phyloP scores from a whole-genome alignment of 176 grass and related monocot species.

The Melocanna baccifera region DNA sequence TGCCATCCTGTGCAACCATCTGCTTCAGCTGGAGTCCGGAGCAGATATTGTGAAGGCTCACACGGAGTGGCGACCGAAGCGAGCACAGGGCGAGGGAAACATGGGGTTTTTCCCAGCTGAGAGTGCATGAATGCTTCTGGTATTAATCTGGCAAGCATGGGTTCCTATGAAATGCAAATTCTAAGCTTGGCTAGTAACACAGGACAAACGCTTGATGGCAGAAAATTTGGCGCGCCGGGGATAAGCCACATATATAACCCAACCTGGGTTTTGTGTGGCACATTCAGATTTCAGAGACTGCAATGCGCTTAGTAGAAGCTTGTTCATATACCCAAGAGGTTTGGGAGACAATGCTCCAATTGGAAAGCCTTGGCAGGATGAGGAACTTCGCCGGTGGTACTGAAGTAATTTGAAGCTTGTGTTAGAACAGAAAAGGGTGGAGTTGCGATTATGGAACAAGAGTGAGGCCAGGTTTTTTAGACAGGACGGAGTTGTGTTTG shows the following conservation, averaged over 20 bases:
- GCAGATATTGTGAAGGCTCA: constrained; percentile 78
- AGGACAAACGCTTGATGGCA: background rate
- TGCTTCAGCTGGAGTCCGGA: constrained; percentile 79
- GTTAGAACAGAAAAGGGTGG: background rate
- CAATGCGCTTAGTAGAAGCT: background rate
- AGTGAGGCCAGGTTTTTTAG: background rate
- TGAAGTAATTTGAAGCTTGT: background rate
- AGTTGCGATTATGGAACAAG: background rate
- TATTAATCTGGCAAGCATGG: constrained; percentile 24
- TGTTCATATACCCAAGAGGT: background rate
- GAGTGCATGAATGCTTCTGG: constrained; percentile 30
- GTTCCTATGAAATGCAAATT: constrained; percentile 12
- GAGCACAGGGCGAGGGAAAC: constrained; percentile 39
- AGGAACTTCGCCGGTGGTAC: background rate
- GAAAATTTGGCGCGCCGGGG: background rate
- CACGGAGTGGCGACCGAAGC: constrained; percentile 83
- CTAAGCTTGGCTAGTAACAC: constrained; percentile 44
- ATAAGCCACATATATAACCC: constrained; percentile 10
- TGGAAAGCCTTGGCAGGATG: background rate
- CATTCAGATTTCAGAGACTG: background rate
- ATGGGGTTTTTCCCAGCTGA: constrained; percentile 36
- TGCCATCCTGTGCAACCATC: constrained; percentile 74
- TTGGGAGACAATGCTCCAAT: background rate
- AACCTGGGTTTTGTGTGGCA: constrained; percentile 15
- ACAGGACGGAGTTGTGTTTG: background rate